Base-by-base conservation (phyloP, 1,284 basidiomycete species). In the Butyriboletus appendiculatus region DNA sequence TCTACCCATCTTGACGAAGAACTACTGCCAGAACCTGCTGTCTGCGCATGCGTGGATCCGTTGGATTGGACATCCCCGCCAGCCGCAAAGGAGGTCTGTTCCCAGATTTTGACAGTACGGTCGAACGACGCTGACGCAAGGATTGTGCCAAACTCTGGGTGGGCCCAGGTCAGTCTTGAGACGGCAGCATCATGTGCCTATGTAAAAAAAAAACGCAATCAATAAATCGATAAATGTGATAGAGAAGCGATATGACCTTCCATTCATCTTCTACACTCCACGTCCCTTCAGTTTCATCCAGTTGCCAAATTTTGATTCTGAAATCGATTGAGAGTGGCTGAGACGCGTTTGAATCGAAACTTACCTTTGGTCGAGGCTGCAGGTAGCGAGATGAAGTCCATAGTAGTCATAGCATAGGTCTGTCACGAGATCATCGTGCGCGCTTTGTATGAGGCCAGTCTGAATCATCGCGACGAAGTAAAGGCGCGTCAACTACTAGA, bases 371-470 rank as follows among this genome's bases (percentile, higher is more conserved):
- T 94, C 92, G 28, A 93, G 76, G 56, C 86, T 82, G 62, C 84
- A 87, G 0, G 88, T 87, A 5, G 89, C 88, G 35, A 92, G 79
- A 61, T 85, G 80, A 37, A 90, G 81, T 7, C 94, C 94, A 66
- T 96, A 95, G 68, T 90, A 94, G 67, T 96, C 92, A 69, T 96
- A 97, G 20, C 85, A 81, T 53, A 92, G 82, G 73, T 94, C 92
- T 38, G 91, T 87, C 42, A 94, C 79, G 18, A 94, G 79, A 68
- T 94, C 92, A 46, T 75, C 80, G 71, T 94, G 91, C 4, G 86
- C 85, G 57, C 83, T 86, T 53, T 80, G 80, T 53, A 92, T 85
- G 15, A 92, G 75, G 10, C 84, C 85, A 4, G 88, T 87, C 67
- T 91, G 88, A 49, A 90, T 81, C 87, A 90, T 90, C 15, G 20